phyloP scores from a whole-genome alignment of 306 rosid species.

The Ormosia emarginata region DNA sequence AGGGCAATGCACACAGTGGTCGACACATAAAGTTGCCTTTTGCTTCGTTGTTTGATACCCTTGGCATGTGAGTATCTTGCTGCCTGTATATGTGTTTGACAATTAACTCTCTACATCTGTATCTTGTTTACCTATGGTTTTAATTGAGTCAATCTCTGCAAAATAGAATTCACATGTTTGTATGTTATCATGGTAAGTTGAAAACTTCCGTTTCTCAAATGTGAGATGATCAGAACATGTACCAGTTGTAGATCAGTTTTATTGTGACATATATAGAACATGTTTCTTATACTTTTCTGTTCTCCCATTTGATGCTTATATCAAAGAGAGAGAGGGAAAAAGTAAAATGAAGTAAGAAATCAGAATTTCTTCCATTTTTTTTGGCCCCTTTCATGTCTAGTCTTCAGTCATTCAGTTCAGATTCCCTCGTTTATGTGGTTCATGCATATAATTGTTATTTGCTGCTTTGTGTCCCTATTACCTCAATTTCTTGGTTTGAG shows the following conservation, averaged over 20 bases:
- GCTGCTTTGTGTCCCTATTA: not conserved
- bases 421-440: not conserved
- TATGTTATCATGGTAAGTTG: constrained; percentile 6
- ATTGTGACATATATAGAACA: constrained; percentile 13
- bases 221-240: not conserved
- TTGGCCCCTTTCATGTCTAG: not conserved
- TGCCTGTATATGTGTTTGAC: constrained; percentile 4
- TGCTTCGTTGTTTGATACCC: constrained; percentile 84
- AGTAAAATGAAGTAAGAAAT: not conserved
- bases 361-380: not conserved
- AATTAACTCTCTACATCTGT: not conserved
- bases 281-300: constrained; percentile 6
- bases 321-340: not conserved
- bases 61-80: constrained; percentile 71
- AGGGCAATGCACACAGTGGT: constrained; percentile 68
- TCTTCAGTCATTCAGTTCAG: not conserved
- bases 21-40: constrained; percentile 81
- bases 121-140: not conserved
- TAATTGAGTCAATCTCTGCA: constrained; percentile 4
- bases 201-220: not conserved
- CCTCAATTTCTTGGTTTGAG: constrained; percentile 10
- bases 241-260: not conserved
- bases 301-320: not conserved
- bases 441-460: not conserved
- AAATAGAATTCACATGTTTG: not conserved